Conservation (phyloP, 768 basidiomycete genomes). For the Panaeolus cyanescens region DNA sequence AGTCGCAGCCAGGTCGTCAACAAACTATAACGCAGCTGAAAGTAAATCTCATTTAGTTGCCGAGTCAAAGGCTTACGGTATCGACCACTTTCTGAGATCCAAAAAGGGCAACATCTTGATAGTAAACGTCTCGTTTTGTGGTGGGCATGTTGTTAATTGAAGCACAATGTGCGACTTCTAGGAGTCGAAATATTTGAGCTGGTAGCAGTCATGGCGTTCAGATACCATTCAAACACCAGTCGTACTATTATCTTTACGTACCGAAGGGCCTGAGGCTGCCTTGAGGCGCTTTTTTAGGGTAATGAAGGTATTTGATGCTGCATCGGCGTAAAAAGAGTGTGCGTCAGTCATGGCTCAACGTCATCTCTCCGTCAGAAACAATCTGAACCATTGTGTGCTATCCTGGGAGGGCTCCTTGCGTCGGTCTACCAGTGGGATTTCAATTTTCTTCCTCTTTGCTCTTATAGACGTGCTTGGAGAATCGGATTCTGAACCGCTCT, state of each 20-base stretch:
- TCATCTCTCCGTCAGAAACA: not conserved
- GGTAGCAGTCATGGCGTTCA: not conserved
- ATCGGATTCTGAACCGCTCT: not conserved
- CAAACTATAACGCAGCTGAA: conserved; percentile 51
- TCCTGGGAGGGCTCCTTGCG: not conserved
- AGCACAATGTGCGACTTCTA: conserved; percentile 73
- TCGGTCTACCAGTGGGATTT: not conserved
- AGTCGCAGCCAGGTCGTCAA: conserved; percentile 90
- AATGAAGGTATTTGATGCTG: conserved; percentile 26
- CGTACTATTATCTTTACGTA: conserved; percentile 16
- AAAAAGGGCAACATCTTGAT: conserved; percentile 82
- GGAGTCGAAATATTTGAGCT: conserved; percentile 72
- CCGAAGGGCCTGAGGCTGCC: conserved; percentile 45
- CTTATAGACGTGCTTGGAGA: not conserved
- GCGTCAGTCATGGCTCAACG: too few relatives aligned
- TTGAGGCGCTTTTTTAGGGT: conserved; percentile 33
- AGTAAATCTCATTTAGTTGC: not conserved
- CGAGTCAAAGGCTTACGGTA: conserved; percentile 48
- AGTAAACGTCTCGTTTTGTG: conserved; percentile 87
- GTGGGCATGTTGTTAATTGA: conserved; percentile 51
- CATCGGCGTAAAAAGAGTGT: not conserved
- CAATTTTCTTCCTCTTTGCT: not conserved
- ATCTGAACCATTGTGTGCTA: not conserved
- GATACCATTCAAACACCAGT: not conserved
- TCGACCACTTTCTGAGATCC: conserved; percentile 79